These are phyloP conservation scores for Alnus glutinosa DNA, from an alignment of 306 rosid species.

Conservation along the genomic window DNA sequence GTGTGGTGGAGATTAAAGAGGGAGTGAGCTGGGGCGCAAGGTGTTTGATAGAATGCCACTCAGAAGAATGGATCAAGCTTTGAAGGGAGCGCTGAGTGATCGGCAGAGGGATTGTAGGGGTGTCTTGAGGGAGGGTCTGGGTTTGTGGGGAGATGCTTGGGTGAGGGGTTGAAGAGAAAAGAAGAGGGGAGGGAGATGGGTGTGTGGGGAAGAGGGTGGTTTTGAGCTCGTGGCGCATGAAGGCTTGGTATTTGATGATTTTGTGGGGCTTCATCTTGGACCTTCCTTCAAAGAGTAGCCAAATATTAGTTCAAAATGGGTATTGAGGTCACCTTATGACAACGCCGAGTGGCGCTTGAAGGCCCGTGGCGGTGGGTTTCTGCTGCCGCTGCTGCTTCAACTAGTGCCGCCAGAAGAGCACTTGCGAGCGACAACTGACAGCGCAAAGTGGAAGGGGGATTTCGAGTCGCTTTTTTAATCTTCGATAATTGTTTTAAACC, in stretches of 20 bases:
- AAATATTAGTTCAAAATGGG: background rate
- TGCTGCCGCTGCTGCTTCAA: too few relatives aligned
- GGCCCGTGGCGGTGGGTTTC: too few relatives aligned
- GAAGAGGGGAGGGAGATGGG: slow-evolving; percentile 16
- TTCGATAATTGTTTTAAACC: too few relatives aligned
- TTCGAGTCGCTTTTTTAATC: too few relatives aligned
- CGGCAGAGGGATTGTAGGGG: slow-evolving; percentile 11
- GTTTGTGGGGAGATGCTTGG: slow-evolving; percentile 20
- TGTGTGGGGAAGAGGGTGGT: slow-evolving; percentile 6
- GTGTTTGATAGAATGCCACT: slow-evolving; percentile 86
- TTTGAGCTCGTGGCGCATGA: slow-evolving; percentile 26
- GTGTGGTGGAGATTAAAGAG: slow-evolving; percentile 48
- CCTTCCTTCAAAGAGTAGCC: too few relatives aligned
- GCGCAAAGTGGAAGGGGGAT: too few relatives aligned
- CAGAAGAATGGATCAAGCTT: slow-evolving; percentile 53
- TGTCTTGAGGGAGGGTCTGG: slow-evolving; percentile 19
- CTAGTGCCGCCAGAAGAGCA: too few relatives aligned
- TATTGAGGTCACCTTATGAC: too few relatives aligned
- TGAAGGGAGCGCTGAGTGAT: slow-evolving; percentile 41
- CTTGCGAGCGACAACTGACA: too few relatives aligned
- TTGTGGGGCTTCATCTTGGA: slow-evolving; percentile 31
- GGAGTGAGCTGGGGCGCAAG: slow-evolving; percentile 45
- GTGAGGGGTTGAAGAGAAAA: slow-evolving; percentile 27
- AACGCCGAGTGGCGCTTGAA: too few relatives aligned
- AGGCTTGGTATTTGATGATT: slow-evolving; percentile 13